phyloP scores from a whole-genome alignment of 257 asterid species.

The Prunella vulgaris region DNA sequence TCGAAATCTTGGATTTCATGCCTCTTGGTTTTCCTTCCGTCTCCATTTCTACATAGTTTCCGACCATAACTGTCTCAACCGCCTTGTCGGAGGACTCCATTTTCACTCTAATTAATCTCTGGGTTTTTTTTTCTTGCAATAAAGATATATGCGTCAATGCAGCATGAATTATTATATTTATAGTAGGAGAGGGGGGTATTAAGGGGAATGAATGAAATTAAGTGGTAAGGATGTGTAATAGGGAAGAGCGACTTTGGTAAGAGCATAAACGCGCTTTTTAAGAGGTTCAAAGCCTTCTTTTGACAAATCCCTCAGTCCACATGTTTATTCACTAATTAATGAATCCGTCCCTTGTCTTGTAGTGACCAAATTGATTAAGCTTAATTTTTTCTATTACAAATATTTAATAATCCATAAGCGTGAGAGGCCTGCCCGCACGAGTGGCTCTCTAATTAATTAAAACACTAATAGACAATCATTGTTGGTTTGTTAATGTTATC shows the following conservation, averaged over 20 bases:
- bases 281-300: conserved; percentile 21
- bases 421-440: conserved; percentile 54
- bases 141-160: neutral
- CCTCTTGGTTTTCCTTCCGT: conserved; percentile 46
- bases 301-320: conserved; percentile 21
- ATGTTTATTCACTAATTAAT: conserved; percentile 19
- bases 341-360: conserved; percentile 19
- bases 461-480: neutral
- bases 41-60: conserved; percentile 79
- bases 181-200: neutral
- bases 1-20: conserved; percentile 50
- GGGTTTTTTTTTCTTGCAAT: neutral
- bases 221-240: neutral
- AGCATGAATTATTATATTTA: conserved; percentile 1
- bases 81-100: conserved; percentile 67
- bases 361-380: conserved; percentile 12
- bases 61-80: conserved; percentile 59
- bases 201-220: neutral
- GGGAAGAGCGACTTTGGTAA: conserved; percentile 43
- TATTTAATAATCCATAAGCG: conserved; percentile 43
- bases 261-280: conserved; percentile 25
- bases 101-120: neutral
- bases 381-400: neutral
- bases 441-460: conserved; percentile 51
- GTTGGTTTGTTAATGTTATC: neutral